phyloP scores from a whole-genome alignment of 1,284 basidiomycete species.

The Naganishia sp. region DNA sequence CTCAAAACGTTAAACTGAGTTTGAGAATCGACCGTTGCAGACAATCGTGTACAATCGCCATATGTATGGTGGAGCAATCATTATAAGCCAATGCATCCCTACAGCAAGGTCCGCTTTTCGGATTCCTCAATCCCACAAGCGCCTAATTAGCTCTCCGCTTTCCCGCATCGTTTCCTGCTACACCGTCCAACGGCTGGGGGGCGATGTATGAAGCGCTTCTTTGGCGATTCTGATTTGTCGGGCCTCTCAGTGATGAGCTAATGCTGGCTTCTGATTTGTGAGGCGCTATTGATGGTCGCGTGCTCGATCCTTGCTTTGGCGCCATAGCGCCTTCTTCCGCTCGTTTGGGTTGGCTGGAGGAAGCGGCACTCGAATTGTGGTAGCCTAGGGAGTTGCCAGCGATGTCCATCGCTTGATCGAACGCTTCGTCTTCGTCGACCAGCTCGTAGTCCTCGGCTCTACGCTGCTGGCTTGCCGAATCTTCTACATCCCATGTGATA shows the following conservation, averaged over 20 bases:
- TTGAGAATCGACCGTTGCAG: no score
- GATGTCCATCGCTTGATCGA: slow-evolving; percentile 42
- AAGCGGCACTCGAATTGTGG: slow-evolving; percentile 11
- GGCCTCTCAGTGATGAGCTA: neutral
- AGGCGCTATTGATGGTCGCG: neutral
- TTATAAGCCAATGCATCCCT: no score
- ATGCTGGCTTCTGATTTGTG: neutral
- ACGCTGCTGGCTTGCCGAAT: slow-evolving; percentile 22
- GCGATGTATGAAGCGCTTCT: neutral
- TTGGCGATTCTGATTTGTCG: slow-evolving; percentile 1
- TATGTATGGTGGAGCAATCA: no score
- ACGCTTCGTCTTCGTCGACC: slow-evolving; percentile 37
- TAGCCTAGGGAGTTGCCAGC: slow-evolving; percentile 1
- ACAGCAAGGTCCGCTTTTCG: neutral
- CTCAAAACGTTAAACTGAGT: no score
- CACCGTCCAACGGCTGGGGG: neutral
- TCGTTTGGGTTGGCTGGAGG: slow-evolving; percentile 6
- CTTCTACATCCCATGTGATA: slow-evolving; percentile 49
- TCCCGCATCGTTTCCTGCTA: neutral
- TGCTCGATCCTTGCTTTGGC: neutral
- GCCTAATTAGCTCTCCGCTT: slow-evolving; percentile 3
- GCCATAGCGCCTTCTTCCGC: slow-evolving; percentile 12
- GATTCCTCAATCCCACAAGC: neutral
- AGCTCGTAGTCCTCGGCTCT: slow-evolving; percentile 46
- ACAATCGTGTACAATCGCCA: no score